Percentiles rank a stretch among this genome's conserved stretches.
Evolutionary conservation across 129 eudicot species (phyloP).

Genomic region (carrot (Daucus carota)): DNA sequence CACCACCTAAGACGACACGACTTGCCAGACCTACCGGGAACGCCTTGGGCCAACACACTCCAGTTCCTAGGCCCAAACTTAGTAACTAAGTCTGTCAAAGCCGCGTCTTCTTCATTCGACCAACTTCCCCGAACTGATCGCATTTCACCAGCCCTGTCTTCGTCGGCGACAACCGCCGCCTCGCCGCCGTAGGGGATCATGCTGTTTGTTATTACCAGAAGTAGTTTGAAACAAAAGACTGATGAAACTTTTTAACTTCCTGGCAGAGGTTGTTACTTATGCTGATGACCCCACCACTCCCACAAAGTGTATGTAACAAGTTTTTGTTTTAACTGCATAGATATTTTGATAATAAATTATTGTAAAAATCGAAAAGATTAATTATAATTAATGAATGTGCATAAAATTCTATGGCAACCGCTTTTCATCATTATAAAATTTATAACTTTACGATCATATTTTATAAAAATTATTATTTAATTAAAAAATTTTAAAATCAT

Average conservation of each 20-base stretch:
- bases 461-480: too few relatives aligned
- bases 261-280: neutral
- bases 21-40: conserved; percentile 73
- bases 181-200: neutral
- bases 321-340: too few relatives aligned
- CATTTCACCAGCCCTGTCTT: conserved; percentile 10
- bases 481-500: too few relatives aligned
- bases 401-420: too few relatives aligned
- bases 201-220: neutral
- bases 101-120: conserved; percentile 60
- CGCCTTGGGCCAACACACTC: conserved; percentile 60
- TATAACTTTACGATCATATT: too few relatives aligned
- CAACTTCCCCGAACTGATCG: conserved; percentile 41
- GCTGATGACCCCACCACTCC: neutral
- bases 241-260: neutral
- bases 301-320: too few relatives aligned
- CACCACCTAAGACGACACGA: conserved; percentile 92
- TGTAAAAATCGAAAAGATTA: too few relatives aligned
- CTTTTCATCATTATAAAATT: too few relatives aligned
- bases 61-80: conserved; percentile 73
- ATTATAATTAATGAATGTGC: too few relatives aligned
- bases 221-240: neutral
- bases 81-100: conserved; percentile 38
- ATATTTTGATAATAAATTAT: too few relatives aligned
- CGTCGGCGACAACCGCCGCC: conserved; percentile 16